These are phyloP conservation scores for Claviceps arundinis DNA, from an alignment of 2,329 filamentous ascomycete species.

Conservation along the genomic window DNA sequence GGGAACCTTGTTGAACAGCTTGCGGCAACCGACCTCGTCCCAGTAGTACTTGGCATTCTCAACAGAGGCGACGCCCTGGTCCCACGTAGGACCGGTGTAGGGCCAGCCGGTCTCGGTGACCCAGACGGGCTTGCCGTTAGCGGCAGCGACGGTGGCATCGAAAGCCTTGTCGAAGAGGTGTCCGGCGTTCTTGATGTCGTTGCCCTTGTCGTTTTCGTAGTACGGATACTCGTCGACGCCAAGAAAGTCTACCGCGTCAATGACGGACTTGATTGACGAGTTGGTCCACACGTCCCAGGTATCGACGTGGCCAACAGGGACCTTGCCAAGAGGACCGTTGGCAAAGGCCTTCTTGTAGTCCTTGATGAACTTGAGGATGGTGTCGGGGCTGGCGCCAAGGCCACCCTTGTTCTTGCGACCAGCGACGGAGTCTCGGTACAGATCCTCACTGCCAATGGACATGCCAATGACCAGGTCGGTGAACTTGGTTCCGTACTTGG, in stretches of 20 bases:
- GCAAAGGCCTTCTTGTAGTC: slow-evolving; percentile 48
- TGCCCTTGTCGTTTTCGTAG: slow-evolving; percentile 44
- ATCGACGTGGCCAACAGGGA: slow-evolving; percentile 52
- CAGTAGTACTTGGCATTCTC: slow-evolving; percentile 52
- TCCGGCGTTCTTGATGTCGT: slow-evolving; percentile 40
- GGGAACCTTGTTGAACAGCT: slow-evolving; percentile 40
- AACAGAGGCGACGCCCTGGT: slow-evolving; percentile 39
- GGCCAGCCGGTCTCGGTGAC: slow-evolving; percentile 57
- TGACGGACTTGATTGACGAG: slow-evolving; percentile 42
- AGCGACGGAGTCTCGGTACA: slow-evolving; percentile 49
- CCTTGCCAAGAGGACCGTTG: slow-evolving; percentile 26
- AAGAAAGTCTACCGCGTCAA: slow-evolving; percentile 50
- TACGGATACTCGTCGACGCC: slow-evolving; percentile 55
- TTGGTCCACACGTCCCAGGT: slow-evolving; percentile 54
- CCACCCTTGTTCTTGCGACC: slow-evolving; percentile 51
- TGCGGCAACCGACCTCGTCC: slow-evolving; percentile 45
- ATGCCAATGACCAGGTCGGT: slow-evolving; percentile 49
- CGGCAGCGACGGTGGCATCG: slow-evolving; percentile 29
- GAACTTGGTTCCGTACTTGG: slow-evolving; percentile 35
- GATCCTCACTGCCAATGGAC: slow-evolving; percentile 53
- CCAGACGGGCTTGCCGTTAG: slow-evolving; percentile 42
- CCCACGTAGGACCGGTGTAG: slow-evolving; percentile 36
- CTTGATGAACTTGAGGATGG: slow-evolving; percentile 52
- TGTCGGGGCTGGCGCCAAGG: slow-evolving; percentile 43
- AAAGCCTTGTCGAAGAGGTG: slow-evolving; percentile 40